These are phyloP conservation scores for Chaetoceros muelleri DNA, from an alignment of 108 stramenopile genomes.

Conservation along the genomic window DNA sequence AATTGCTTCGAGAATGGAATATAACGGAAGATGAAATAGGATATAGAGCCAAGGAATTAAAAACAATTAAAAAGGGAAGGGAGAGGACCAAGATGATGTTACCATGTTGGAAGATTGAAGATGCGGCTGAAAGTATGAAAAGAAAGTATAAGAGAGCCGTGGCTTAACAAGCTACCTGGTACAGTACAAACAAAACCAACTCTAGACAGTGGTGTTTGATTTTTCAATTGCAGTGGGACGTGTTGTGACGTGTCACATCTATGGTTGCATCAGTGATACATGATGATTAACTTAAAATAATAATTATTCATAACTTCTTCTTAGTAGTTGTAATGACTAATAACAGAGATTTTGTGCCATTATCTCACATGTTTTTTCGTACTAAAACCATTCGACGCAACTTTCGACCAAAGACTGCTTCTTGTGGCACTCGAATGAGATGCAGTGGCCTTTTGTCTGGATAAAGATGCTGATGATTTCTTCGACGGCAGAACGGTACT, in stretches of 20 bases:
- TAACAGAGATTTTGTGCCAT: too few species aligned
- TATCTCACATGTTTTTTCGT: not conserved
- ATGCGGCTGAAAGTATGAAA: not conserved
- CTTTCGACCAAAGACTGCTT: conserved; percentile 40
- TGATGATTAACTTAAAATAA: too few species aligned
- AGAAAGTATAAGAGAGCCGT: not conserved
- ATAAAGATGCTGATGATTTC: too few species aligned
- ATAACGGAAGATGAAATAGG: not conserved
- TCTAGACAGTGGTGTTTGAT: too few species aligned
- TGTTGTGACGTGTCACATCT: too few species aligned
- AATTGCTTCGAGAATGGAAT: conserved; percentile 7
- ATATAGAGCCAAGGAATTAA: not conserved
- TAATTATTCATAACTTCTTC: too few species aligned
- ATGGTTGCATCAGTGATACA: too few species aligned
- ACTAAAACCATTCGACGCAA: conserved; percentile 32
- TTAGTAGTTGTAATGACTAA: too few species aligned
- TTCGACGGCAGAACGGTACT: too few species aligned
- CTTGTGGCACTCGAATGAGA: conserved; percentile 9
- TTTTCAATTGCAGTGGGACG: too few species aligned
- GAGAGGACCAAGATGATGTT: not conserved
- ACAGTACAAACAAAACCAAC: too few species aligned
- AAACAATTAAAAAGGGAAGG: not conserved
- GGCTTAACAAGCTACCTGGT: too few species aligned
- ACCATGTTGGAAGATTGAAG: not conserved
- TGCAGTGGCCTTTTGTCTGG: conserved; percentile 5